These are phyloP conservation scores for Stephanodiscus minutulus DNA, from an alignment of 108 stramenopile species.

Conservation along the genomic window DNA sequence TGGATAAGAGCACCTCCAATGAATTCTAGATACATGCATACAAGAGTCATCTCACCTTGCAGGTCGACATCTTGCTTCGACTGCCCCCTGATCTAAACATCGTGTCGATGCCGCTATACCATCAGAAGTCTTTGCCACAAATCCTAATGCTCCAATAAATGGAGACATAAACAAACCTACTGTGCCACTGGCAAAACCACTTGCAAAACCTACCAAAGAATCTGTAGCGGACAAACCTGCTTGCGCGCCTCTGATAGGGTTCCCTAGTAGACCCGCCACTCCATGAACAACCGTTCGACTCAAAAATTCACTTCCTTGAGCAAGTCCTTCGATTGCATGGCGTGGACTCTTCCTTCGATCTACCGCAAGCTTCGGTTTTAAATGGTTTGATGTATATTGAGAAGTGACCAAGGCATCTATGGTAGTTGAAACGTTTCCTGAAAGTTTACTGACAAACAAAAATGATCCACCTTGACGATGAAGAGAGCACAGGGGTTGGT, in stretches of 20 bases:
- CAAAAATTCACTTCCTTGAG: constrained; percentile 35
- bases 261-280: constrained; percentile 42
- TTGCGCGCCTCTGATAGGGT: constrained; percentile 42
- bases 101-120: constrained; percentile 36
- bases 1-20: neutral
- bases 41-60: constrained; percentile 24
- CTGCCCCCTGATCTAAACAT: constrained; percentile 33
- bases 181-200: constrained; percentile 34
- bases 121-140: constrained; percentile 43
- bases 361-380: constrained; percentile 33
- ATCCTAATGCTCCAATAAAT: constrained; percentile 39
- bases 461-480: constrained; percentile 43
- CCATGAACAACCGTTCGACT: constrained; percentile 30
- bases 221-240: constrained; percentile 9
- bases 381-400: constrained; percentile 33
- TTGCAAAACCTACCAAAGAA: constrained; percentile 19
- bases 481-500: too few species aligned
- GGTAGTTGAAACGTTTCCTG: constrained; percentile 28
- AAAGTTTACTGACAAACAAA: constrained; percentile 23
- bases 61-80: constrained; percentile 48
- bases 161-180: constrained; percentile 23
- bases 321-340: constrained; percentile 35
- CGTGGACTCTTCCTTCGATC: constrained; percentile 22
- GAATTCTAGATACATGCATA: neutral
- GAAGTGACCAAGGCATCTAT: constrained; percentile 29